Conservation (phyloP, 2,329 filamentous ascomycete genomes). For the Nigrospora osmanthi region DNA sequence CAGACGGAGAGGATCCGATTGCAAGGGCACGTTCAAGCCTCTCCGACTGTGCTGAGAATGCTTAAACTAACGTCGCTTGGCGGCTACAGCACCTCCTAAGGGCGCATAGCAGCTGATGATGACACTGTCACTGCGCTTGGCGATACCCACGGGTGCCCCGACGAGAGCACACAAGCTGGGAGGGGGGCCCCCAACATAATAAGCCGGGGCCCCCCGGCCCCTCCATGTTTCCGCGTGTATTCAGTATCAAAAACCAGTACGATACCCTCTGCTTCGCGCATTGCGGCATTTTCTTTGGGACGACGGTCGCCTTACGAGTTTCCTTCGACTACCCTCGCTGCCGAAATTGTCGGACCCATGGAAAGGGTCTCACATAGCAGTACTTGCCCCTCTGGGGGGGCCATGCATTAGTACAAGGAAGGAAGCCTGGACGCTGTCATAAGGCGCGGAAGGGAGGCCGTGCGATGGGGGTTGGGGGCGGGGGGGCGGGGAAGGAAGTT, state of each 20-base stretch:
- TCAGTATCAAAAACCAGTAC: not conserved
- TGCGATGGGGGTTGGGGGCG: too few relatives aligned
- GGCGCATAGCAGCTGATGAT: conserved; percentile 22
- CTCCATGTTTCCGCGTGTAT: conserved; percentile 1
- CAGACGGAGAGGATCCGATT: conserved; percentile 51
- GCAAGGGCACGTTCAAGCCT: conserved; percentile 41
- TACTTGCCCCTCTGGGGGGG: not conserved
- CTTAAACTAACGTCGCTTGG: conserved; percentile 17
- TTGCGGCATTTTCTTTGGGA: conserved; percentile 1
- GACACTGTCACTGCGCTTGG: not conserved
- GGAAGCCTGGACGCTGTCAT: too few relatives aligned
- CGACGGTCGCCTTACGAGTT: not conserved
- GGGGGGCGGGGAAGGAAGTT: too few relatives aligned
- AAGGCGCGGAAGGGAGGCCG: too few relatives aligned
- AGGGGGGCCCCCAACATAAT: too few relatives aligned
- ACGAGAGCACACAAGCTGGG: too few relatives aligned
- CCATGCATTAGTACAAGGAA: not conserved
- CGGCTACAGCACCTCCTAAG: conserved; percentile 19
- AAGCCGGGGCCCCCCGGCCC: not conserved
- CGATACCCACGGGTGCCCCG: not conserved
- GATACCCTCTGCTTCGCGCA: conserved; percentile 1
- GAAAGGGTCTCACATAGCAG: too few relatives aligned
- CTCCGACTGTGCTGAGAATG: conserved; percentile 24
- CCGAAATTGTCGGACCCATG: not conserved
- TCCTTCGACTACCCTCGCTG: not conserved